Percentiles rank a stretch among this genome's conserved stretches.
Conservation (phyloP, 768 basidiomycete species). For the Serendipita indica region DNA sequence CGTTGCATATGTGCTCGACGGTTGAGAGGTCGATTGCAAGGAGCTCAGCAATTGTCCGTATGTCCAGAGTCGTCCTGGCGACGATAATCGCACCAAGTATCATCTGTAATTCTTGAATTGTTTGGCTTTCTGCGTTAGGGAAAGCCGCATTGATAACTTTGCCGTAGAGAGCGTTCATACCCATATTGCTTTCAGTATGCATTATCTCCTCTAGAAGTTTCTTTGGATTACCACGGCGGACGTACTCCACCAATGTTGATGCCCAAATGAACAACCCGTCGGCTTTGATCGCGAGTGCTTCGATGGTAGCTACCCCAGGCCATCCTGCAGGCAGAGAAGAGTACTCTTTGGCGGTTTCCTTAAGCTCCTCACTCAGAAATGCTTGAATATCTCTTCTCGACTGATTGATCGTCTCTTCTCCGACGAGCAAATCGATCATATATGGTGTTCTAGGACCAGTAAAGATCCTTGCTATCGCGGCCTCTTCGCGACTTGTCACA, state of each 20-base stretch:
- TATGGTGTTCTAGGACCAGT: background rate
- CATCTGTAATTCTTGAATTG: background rate
- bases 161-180: background rate
- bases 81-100: background rate
- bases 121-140: background rate
- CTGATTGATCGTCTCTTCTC: background rate
- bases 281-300: background rate
- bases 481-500: slow-evolving; percentile 1
- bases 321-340: background rate
- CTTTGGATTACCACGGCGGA: background rate
- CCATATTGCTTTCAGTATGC: background rate
- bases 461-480: background rate
- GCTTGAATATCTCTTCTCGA: background rate
- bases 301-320: background rate
- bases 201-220: background rate
- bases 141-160: background rate
- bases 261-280: background rate
- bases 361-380: background rate
- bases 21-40: background rate
- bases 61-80: background rate
- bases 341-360: background rate
- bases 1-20: background rate
- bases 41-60: background rate
- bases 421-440: background rate
- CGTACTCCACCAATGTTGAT: background rate